These are phyloP conservation scores for Diplodia sapinea DNA, from an alignment of 2,329 filamentous ascomycete genomes.

Conservation along the genomic window DNA sequence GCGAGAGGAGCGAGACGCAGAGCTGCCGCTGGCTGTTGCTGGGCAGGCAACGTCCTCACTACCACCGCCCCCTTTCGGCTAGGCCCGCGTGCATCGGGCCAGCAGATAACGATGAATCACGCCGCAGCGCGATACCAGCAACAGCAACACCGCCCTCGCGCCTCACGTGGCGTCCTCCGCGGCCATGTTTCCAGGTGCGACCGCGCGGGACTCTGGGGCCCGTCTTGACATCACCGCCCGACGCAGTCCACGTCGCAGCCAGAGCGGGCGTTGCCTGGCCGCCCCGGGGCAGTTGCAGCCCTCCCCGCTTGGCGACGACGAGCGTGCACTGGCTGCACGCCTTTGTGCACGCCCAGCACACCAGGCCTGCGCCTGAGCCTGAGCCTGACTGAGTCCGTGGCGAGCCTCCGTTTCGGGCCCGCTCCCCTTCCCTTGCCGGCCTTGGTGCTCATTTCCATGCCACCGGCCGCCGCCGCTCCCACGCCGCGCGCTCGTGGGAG, in stretches of 20 bases:
- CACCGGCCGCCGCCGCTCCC: conserved; percentile 8
- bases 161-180: conserved; percentile 25
- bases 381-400: not conserved
- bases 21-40: conserved; percentile 29
- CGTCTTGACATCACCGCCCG: conserved; percentile 27
- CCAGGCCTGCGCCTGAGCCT: not conserved
- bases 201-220: conserved; percentile 8
- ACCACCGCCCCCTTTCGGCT: conserved; percentile 29
- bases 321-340: conserved; percentile 10
- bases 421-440: conserved; percentile 12
- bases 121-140: conserved; percentile 14
- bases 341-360: conserved; percentile 25
- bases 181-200: conserved; percentile 19
- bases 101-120: conserved; percentile 30
- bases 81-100: conserved; percentile 19
- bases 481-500: not conserved
- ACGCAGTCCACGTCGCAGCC: conserved; percentile 27
- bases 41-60: conserved; percentile 27
- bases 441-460: conserved; percentile 17
- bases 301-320: conserved; percentile 18
- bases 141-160: not conserved
- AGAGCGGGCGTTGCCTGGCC: conserved; percentile 22
- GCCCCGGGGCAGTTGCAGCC: conserved; percentile 9
- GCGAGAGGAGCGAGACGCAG: conserved; percentile 29
- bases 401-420: conserved; percentile 25